These are phyloP conservation scores for Phytophthora meadii DNA, from an alignment of 352 stramenopile species.

Conservation along the genomic window DNA sequence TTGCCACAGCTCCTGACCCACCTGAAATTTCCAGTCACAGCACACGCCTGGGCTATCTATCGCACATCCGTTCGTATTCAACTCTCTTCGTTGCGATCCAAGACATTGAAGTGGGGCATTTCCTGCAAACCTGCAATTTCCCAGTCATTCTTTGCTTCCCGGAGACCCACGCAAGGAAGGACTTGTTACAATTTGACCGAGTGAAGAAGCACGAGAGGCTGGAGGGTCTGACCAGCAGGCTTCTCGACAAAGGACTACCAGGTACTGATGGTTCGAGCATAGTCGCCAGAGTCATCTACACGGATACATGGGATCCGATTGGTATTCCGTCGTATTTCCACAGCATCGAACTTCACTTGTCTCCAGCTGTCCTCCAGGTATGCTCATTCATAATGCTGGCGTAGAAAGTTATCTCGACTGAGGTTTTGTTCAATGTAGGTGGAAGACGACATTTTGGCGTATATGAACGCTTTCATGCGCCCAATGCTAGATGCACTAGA, in stretches of 20 bases:
- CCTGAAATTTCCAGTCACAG: conserved; percentile 58
- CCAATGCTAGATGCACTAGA: conserved; percentile 49
- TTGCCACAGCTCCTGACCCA: conserved; percentile 55
- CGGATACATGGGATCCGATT: conserved; percentile 53
- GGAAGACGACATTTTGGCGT: conserved; percentile 62
- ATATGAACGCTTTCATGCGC: conserved; percentile 53
- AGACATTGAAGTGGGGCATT: conserved; percentile 73
- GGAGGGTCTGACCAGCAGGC: conserved; percentile 26
- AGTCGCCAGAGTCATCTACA: conserved; percentile 58
- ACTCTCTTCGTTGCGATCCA: conserved; percentile 57
- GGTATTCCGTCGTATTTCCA: conserved; percentile 72
- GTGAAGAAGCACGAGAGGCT: conserved; percentile 51
- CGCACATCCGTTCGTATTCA: conserved; percentile 70
- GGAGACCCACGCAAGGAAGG: conserved; percentile 28
- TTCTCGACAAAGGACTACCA: conserved; percentile 59
- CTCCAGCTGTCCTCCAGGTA: conserved; percentile 77
- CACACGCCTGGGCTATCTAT: conserved; percentile 66
- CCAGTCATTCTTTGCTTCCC: conserved; percentile 69
- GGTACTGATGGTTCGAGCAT: conserved; percentile 38
- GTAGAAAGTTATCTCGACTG: conserved; percentile 2
- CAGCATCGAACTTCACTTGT: conserved; percentile 63
- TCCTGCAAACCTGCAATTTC: conserved; percentile 77
- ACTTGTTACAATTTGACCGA: conserved; percentile 45
- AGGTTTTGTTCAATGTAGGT: conserved; percentile 34
- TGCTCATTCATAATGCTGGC: neutral